Percentiles rank a stretch among this genome's conserved stretches.
These are phyloP conservation scores for Moniliophthora roreri DNA, from an alignment of 1,284 basidiomycete species.

Conservation along the genomic window DNA sequence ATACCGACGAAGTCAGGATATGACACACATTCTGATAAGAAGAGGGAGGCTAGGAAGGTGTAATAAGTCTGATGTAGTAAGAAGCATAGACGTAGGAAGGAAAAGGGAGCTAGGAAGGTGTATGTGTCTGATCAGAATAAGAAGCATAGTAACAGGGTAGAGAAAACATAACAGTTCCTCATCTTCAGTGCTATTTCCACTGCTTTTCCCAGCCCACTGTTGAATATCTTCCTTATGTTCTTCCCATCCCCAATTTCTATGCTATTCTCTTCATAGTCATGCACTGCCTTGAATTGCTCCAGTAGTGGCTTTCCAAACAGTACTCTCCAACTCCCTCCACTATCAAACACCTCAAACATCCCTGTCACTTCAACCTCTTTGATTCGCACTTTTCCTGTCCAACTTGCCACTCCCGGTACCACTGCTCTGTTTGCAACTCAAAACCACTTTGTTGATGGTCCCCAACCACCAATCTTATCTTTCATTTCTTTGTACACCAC, in stretches of 20 bases:
- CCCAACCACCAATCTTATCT: conserved; percentile 14
- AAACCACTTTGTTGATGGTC: conserved; percentile 17
- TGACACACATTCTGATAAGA: too few species aligned
- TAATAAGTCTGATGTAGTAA: too few species aligned
- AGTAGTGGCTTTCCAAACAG: conserved; percentile 32
- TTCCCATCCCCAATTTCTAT: conserved; percentile 5
- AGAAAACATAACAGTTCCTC: too few species aligned
- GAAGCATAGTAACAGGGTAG: too few species aligned
- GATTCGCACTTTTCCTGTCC: conserved; percentile 24
- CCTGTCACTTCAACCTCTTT: conserved; percentile 15
- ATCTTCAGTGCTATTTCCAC: too few species aligned
- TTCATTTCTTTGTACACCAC: conserved; percentile 18
- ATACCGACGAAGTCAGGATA: too few species aligned
- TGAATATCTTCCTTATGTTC: background rate
- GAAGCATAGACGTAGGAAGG: too few species aligned
- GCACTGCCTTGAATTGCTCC: conserved; percentile 20
- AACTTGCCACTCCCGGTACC: conserved; percentile 22
- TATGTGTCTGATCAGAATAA: too few species aligned
- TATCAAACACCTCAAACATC: conserved; percentile 32
- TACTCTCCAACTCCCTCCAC: conserved; percentile 29
- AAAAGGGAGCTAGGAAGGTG: too few species aligned
- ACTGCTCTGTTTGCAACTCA: conserved; percentile 30
- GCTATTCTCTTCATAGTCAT: conserved; percentile 25
- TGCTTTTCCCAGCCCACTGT: background rate
- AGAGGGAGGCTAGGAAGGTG: too few species aligned